These are phyloP conservation scores for Arachis monticola DNA, from an alignment of 331 rosid genomes.

Conservation along the genomic window DNA sequence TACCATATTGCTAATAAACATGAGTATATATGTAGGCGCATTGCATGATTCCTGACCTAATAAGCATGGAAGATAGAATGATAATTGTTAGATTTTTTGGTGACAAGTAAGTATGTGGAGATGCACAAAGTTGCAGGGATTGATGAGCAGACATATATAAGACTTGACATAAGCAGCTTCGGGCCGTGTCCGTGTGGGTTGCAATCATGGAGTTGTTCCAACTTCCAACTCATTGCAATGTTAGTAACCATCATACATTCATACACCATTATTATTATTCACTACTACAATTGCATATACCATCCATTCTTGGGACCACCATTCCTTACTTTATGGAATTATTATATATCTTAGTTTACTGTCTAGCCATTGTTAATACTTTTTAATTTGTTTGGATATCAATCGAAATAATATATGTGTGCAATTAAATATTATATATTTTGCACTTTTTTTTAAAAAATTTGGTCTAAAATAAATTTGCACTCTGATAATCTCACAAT, in stretches of 20 bases:
- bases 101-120: neutral
- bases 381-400: too few species aligned
- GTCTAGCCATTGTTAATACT: too few species aligned
- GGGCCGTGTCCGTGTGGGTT: neutral
- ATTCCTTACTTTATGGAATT: neutral
- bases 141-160: neutral
- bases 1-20: too few species aligned
- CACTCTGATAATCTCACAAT: too few species aligned
- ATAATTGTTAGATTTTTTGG: neutral
- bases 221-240: neutral
- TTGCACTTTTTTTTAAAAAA: neutral
- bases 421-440: too few species aligned
- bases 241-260: neutral
- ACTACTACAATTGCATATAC: neutral
- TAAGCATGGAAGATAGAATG: too few species aligned
- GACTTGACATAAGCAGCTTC: conserved; percentile 11
- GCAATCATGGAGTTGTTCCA: neutral
- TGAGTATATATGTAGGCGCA: too few species aligned
- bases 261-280: neutral
- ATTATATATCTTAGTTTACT: neutral
- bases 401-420: too few species aligned
- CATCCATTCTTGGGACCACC: conserved; percentile 25
- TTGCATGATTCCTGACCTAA: too few species aligned
- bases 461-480: neutral
- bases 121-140: neutral